Evolutionary conservation across 805 yeast genomes (phyloP).

Genomic region (Isabelozyma pseudorhagii): DNA sequence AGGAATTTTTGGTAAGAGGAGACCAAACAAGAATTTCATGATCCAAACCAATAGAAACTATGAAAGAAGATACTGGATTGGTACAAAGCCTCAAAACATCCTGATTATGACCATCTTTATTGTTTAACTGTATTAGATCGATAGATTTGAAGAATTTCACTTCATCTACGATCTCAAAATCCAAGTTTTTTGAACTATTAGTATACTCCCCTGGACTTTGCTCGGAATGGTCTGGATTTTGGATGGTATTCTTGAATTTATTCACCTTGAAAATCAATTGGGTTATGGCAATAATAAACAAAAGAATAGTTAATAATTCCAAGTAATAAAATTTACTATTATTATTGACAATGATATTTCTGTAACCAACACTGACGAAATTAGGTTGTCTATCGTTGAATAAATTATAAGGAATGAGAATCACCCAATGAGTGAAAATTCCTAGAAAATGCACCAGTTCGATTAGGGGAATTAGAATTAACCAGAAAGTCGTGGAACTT

Average conservation of each 20-base stretch:
- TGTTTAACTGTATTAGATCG: constrained; percentile 13
- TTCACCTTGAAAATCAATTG: constrained; percentile 13
- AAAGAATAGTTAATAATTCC: constrained; percentile 52
- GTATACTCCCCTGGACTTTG: not conserved
- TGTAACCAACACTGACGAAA: constrained; percentile 1
- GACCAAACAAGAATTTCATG: constrained; percentile 74
- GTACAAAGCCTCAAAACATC: constrained; percentile 64
- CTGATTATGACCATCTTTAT: constrained; percentile 48
- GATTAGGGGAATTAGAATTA: constrained; percentile 19
- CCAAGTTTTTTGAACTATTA: constrained; percentile 2
- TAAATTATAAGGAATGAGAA: constrained; percentile 15
- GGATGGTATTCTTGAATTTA: not conserved
- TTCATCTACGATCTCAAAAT: constrained; percentile 13
- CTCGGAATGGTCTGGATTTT: not conserved
- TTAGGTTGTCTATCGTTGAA: constrained; percentile 6
- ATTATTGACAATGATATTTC: constrained; percentile 15
- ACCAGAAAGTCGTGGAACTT: constrained; percentile 25
- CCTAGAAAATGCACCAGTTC: constrained; percentile 12
- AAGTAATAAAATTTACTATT: constrained; percentile 51
- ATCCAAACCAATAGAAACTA: constrained; percentile 71
- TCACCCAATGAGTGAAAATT: constrained; percentile 15
- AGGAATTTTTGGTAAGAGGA: constrained; percentile 40
- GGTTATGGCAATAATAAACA: constrained; percentile 47
- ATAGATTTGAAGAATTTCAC: constrained; percentile 26
- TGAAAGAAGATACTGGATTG: constrained; percentile 56